Base-by-base conservation (phyloP, 164 flowering plant genomes). In the Tetracentron sinense region DNA sequence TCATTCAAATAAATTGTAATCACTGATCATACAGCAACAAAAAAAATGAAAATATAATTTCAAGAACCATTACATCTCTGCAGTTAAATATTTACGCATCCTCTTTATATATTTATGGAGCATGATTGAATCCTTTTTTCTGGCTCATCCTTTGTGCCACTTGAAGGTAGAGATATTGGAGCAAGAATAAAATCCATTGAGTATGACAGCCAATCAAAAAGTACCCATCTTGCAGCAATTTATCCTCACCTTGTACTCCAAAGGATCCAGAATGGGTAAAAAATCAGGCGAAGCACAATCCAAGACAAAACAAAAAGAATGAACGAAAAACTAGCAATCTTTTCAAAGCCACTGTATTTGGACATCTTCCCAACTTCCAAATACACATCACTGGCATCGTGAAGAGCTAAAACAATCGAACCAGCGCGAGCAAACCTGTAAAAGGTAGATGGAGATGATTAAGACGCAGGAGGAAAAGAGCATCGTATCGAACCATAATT, bases 341-440 rank as follows among this genome's bases (percentile, higher is more conserved):
- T 42, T 67, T 94, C 96, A 35, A 75, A 82, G 21, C 96, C 92
- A 62, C 83, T 71, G 68, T 94, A 94, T 65, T 88, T 91, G 63
- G 96, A 88, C 92, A 94, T 90, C 80, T 94, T 94, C 38, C 90
- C 99, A 15, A 88, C 62, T 75, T 94, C 99, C 72, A 94, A 63
- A 72, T 88, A 91, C 22, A 89, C 84, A 73, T 94, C 99, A 72
- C 88, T 91, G 27, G 88, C 97, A 82, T 94, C 99, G 77, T 94
- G 99, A 77, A 94, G 81, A 55, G 97, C 99, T 67, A 94, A 77
- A 74, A 94, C 86, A 71, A 94, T 69, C 0, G 99, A 88, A 54
- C 99, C 99, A 69, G 73, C 90, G 54, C 97, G 96, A 55, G 84
- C 85, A 75, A 94, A 88, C 80, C 99, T 94, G 85, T 62, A 67